Percentiles rank a stretch among this genome's conserved stretches.
phyloP scores from a whole-genome alignment of 345 rosid species.

The Carallia pectinifolia region DNA sequence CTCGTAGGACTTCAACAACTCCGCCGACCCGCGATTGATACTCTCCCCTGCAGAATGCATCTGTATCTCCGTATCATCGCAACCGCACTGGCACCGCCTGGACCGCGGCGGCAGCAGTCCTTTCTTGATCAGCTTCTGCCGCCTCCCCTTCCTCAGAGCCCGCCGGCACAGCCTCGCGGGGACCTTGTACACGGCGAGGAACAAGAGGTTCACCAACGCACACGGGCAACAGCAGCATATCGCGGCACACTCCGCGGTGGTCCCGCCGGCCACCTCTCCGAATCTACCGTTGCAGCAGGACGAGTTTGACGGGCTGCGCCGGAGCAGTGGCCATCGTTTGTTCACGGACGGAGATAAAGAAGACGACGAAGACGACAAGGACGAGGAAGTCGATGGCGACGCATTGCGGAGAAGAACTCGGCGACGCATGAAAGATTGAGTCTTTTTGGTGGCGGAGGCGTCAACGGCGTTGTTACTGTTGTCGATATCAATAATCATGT shows the following conservation, averaged over 20 bases:
- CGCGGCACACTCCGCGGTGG: slow-evolving; percentile 51
- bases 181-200: slow-evolving; percentile 34
- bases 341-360: slow-evolving; percentile 1
- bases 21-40: slow-evolving; percentile 4
- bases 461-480: not conserved
- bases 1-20: slow-evolving; percentile 8
- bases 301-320: slow-evolving; percentile 12
- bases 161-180: slow-evolving; percentile 45
- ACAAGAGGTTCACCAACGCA: slow-evolving; percentile 33
- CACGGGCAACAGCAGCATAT: slow-evolving; percentile 50
- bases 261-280: slow-evolving; percentile 42
- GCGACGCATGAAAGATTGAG: not conserved
- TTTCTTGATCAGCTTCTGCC: slow-evolving; percentile 33
- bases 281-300: slow-evolving; percentile 17
- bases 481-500: not conserved
- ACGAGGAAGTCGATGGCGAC: not conserved
- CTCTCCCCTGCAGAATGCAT: slow-evolving; percentile 11
- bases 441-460: not conserved
- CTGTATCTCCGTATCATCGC: slow-evolving; percentile 31
- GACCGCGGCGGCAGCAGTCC: slow-evolving; percentile 27
- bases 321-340: slow-evolving; percentile 13
- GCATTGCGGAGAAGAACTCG: not conserved
- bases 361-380: not conserved
- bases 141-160: slow-evolving; percentile 33
- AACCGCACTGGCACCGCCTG: slow-evolving; percentile 18